Evolutionary conservation across 257 asterid genomes (phyloP), one percentile per base, ranked within the genome.

Genomic region (Forsythia suspensa): DNA sequence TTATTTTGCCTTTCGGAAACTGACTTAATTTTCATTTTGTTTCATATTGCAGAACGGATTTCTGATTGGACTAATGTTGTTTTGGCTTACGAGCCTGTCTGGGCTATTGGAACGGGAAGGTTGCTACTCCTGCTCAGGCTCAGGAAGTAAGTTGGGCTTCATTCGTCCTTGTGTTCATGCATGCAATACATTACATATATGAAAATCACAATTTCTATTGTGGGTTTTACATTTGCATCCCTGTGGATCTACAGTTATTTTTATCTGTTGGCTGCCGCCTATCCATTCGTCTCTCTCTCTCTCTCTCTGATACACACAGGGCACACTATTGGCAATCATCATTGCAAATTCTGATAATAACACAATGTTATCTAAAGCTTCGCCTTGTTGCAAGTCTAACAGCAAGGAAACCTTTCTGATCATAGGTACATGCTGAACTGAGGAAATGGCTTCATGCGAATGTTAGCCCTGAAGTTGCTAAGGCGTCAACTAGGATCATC

Each of bases 91-190:
- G 99, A 95, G 88, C 99, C 99, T 84, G 99, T 95, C 80, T 95
- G 99, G 99, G 99, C 99, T 81, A 95, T 95, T 87, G 99, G 99
- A 80, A 95, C 99, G 61, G 99, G 77, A 93, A 92, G 90, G 99
- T 95, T 55, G 99, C 99, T 61, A 70, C 85, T 71, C 97, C 99
- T 79, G 98, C 94, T 70, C 99, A 95, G 89, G 99, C 98, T 80
- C 98, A 95, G 85, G 99, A 95, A 84, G 99, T 95, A 90, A 89
- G 95, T 82, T 76, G 39, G 39, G 24, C 59, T 78, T 42, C 69
- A 16, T 41, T 12, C 16, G 13, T 44, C 51, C 6, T 41, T 41
- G 36, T 76, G 46, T 37, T 10, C 52, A 15, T 57, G 34, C 61
- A 29, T 29, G 8, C 71, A 16, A 67, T 43, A 10, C 11, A 70